Evolutionary conservation across 768 basidiomycete species (phyloP), one percentile per base, ranked within the genome.

Genomic region (Amylocystis lapponica): DNA sequence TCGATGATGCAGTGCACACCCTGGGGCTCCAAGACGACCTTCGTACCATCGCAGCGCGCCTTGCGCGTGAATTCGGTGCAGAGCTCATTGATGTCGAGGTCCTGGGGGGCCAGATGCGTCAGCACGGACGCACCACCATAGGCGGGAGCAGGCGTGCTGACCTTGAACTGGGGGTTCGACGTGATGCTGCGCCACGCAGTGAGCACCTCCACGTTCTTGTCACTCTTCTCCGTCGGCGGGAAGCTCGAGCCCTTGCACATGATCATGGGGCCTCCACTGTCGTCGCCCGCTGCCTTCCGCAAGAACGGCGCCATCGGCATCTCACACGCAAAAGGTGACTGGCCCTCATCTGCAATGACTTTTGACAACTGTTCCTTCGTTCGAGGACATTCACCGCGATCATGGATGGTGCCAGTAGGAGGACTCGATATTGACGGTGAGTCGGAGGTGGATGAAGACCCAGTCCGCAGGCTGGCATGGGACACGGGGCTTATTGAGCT

Each of bases 31-130:
- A 91, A 63, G 16, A 90, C 88, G 29, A 89, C 83, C 66, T 86
- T 87, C 21, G 79, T 79, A 27, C 89, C 89, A 47, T 90, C 88
- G 55, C 89, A 92, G 34, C 78, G 73, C 36, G 89, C 89, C 66
- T 92, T 91, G 56, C 63, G 75, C 35, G 86, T 75, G 57, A 92
- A 88, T 62, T 90, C 84, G 6, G 77, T 54, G 57, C 89, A 92
- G 19, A 92, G 67, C 36, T 83, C 74, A 52, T 83, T 86, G 45
- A 91, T 79, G 55, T 91, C 89, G 29, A 78, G 69, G 54, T 86
- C 83, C 81, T 88, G 55, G 20, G 32, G 16, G 40, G 43, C 23
- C 39, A 40, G 43, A n/a, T 42, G 40, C 33, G 34, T 47, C 47
- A 47, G 48, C 46, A 27, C 17, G 29, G 39, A 19, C 4, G 27